A percentile compares a stretch with the other conserved stretches of the same genome.
Conservation (phyloP, 768 basidiomycete genomes). For the Vararia minispora region DNA sequence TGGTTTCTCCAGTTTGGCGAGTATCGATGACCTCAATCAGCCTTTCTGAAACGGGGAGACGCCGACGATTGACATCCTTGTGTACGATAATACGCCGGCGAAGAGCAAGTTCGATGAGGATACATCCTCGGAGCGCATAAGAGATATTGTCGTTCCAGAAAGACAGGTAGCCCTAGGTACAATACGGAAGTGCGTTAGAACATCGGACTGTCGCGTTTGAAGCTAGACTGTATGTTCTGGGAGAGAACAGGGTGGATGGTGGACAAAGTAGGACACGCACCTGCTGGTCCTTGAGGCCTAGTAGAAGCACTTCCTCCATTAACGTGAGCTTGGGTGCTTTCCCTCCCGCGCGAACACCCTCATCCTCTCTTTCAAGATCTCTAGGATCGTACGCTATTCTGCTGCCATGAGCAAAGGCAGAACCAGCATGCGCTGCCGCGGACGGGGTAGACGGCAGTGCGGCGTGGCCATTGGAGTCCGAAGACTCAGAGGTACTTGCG, state of each 20-base stretch:
- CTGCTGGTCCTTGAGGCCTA: conserved; percentile 96
- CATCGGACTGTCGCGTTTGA: neutral
- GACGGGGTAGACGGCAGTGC: conserved; percentile 18
- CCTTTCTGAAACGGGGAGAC: conserved; percentile 69
- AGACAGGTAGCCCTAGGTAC: conserved; percentile 73
- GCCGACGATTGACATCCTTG: conserved; percentile 66
- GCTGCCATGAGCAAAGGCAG: conserved; percentile 76
- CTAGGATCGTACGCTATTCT: conserved; percentile 92
- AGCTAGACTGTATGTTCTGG: no score
- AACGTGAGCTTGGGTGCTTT: conserved; percentile 81
- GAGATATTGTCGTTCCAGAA: conserved; percentile 99
- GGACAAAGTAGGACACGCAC: no score
- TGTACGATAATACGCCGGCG: conserved; percentile 88
- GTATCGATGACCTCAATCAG: conserved; percentile 88
- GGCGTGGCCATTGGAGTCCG: conserved; percentile 12
- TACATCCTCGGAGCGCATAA: conserved; percentile 96
- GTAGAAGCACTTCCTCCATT: conserved; percentile 91
- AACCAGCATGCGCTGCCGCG: conserved; percentile 44
- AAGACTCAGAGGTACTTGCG: conserved; percentile 1
- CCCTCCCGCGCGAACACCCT: conserved; percentile 53
- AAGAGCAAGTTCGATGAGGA: conserved; percentile 94
- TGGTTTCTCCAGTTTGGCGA: conserved; percentile 88
- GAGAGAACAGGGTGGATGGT: neutral
- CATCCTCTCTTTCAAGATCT: conserved; percentile 66
- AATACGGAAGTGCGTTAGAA: conserved; percentile 6